phyloP scores from a whole-genome alignment of 2,329 filamentous ascomycete species.

The Myriosclerotinia curreyana region DNA sequence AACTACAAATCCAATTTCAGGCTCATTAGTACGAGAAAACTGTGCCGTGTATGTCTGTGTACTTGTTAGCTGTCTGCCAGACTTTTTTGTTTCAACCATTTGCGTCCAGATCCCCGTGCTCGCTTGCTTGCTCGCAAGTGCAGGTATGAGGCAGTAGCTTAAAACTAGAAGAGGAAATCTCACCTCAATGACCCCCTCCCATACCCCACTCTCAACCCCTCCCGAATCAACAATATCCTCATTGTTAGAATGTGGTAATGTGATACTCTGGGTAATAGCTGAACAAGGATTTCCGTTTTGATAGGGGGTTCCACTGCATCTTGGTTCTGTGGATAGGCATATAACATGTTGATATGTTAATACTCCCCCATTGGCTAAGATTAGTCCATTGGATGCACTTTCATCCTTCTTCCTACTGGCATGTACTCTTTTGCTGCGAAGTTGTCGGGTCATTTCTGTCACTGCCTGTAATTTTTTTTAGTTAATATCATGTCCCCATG shows the following conservation, averaged over 20 bases:
- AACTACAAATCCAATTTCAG: constrained; percentile 49
- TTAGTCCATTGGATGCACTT: constrained; percentile 49
- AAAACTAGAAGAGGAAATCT: not conserved
- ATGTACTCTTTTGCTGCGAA: constrained; percentile 42
- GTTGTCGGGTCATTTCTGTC: constrained; percentile 53
- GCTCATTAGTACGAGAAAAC: constrained; percentile 50
- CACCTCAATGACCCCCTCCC: constrained; percentile 54
- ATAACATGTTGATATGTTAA: constrained; percentile 64
- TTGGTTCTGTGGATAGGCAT: constrained; percentile 51
- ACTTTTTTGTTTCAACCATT: not conserved
- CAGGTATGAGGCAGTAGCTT: not conserved
- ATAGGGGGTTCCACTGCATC: constrained; percentile 42
- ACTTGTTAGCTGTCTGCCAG: not conserved
- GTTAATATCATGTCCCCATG: not conserved
- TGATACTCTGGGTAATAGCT: constrained; percentile 39
- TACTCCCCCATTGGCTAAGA: constrained; percentile 64
- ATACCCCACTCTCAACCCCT: constrained; percentile 39
- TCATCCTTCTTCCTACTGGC: constrained; percentile 27
- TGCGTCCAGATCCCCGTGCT: not conserved
- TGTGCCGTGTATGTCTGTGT: constrained; percentile 59
- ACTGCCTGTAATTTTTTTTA: constrained; percentile 42
- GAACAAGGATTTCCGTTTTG: constrained; percentile 47
- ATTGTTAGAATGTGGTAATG: not conserved
- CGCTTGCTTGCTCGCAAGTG: not conserved
- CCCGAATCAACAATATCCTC: not conserved